phyloP scores from a whole-genome alignment of 1,284 basidiomycete species.

The Flammula alnicola region DNA sequence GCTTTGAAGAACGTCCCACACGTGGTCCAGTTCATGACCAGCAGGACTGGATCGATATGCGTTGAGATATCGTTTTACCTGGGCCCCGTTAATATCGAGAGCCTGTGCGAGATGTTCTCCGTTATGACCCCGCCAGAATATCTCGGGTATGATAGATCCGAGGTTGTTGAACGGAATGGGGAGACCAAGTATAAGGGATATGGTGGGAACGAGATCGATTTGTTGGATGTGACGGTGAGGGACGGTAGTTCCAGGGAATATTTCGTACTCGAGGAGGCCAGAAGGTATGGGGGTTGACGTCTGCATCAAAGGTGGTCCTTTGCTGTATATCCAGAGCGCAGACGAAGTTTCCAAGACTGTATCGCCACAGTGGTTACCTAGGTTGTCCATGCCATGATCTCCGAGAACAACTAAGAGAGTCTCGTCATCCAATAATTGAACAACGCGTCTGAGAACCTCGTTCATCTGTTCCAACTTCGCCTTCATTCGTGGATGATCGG shows the following conservation, averaged over 20 bases:
- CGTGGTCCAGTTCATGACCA: too few species aligned
- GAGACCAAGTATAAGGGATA: conserved; percentile 87
- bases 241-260: conserved; percentile 62
- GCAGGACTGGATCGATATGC: too few species aligned
- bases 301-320: neutral
- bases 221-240: conserved; percentile 80
- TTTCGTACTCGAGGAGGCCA: conserved; percentile 9
- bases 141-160: conserved; percentile 87
- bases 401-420: conserved; percentile 91
- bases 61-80: conserved; percentile 61
- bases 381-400: conserved; percentile 95
- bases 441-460: conserved; percentile 70
- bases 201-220: conserved; percentile 90
- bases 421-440: conserved; percentile 72
- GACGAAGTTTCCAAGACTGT: conserved; percentile 85
- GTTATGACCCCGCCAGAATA: conserved; percentile 72
- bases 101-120: neutral
- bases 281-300: neutral
- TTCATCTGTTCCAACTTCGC: conserved; percentile 89
- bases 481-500: conserved; percentile 85
- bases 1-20: too few species aligned
- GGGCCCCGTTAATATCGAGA: neutral
- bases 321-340: conserved; percentile 85
- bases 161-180: conserved; percentile 96
- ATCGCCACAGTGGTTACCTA: conserved; percentile 96